These are phyloP conservation scores for Pontederia crassipes DNA, from an alignment of 176 grass and related monocot genomes.

Conservation along the genomic window DNA sequence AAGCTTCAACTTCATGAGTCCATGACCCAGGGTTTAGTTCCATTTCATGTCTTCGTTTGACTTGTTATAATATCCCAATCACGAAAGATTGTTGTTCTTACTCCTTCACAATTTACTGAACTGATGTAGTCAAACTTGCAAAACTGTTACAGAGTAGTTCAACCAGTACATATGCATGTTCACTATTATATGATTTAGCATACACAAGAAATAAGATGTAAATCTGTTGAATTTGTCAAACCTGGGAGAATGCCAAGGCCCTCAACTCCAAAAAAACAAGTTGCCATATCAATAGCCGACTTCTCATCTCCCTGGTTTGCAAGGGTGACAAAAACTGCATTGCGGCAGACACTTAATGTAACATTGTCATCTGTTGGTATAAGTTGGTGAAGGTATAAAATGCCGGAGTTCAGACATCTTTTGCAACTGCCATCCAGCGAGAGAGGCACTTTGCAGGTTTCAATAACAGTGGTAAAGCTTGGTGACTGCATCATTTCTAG, in stretches of 20 bases:
- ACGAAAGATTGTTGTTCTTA: no score
- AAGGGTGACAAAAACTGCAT: slow-evolving; percentile 76
- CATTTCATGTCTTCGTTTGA: no score
- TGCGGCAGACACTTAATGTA: slow-evolving; percentile 69
- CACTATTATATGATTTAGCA: no score
- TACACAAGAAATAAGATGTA: slow-evolving; percentile 6
- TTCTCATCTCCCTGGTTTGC: slow-evolving; percentile 52
- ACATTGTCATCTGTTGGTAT: slow-evolving; percentile 78
- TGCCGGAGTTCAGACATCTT: slow-evolving; percentile 86
- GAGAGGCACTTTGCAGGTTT: slow-evolving; percentile 74
- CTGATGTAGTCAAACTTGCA: not conserved
- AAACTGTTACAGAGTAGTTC: not conserved
- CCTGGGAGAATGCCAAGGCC: slow-evolving; percentile 64
- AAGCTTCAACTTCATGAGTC: no score
- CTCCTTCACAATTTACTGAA: no score
- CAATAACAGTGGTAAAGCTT: slow-evolving; percentile 60
- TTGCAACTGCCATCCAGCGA: slow-evolving; percentile 83
- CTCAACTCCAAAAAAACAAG: slow-evolving; percentile 90
- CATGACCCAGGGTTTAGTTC: no score
- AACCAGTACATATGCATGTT: no score
- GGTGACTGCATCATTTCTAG: slow-evolving; percentile 98
- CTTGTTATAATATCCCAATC: no score
- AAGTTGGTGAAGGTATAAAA: slow-evolving; percentile 64
- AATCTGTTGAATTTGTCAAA: slow-evolving; percentile 18
- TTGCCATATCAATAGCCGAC: slow-evolving; percentile 53